phyloP scores from a whole-genome alignment of 176 grass and related monocot species.

The Poa pratensis region DNA sequence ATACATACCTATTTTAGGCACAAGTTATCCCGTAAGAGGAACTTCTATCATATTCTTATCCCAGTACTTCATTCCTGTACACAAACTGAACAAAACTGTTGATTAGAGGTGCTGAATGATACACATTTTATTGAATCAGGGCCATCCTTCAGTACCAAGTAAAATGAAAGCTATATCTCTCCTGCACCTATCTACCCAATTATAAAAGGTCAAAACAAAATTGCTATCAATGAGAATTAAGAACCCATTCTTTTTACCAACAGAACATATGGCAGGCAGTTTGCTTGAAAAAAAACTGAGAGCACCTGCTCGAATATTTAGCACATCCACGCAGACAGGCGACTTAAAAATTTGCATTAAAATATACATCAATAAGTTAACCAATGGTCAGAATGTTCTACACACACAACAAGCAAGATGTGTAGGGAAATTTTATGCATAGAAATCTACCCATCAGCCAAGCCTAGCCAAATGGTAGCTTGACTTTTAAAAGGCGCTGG shows the following conservation, averaged over 20 bases:
- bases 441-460: conserved; percentile 22
- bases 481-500: conserved; percentile 43
- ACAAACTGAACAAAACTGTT: conserved; percentile 34
- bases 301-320: conserved; percentile 7
- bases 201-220: background rate
- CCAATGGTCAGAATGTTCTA: background rate
- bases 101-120: conserved; percentile 7
- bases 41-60: background rate
- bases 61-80: conserved; percentile 45
- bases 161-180: conserved; percentile 9
- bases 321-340: background rate
- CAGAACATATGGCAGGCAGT: background rate
- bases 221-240: background rate
- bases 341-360: background rate
- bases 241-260: background rate
- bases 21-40: background rate
- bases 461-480: conserved; percentile 39
- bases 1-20: background rate
- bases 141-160: background rate
- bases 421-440: conserved; percentile 28
- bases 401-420: background rate
- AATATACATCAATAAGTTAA: background rate
- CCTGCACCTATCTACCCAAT: background rate
- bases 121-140: conserved; percentile 23
- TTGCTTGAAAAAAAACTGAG: background rate